Evolutionary conservation across 2,329 filamentous ascomycete species (phyloP).

Genomic region (Paraconiothyrium sp.): DNA sequence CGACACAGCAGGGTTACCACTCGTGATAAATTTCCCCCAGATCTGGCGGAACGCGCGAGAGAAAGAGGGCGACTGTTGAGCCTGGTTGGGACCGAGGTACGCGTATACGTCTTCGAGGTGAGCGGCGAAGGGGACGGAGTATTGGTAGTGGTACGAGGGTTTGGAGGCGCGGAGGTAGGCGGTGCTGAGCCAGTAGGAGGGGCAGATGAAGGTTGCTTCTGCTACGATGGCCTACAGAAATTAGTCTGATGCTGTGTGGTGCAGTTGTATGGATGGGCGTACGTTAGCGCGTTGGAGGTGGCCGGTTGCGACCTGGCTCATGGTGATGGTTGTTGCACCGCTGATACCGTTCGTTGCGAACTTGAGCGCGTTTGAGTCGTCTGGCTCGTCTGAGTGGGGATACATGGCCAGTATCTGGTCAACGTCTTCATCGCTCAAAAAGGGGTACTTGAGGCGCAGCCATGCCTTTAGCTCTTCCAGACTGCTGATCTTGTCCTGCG

Average conservation of each 20-base stretch:
- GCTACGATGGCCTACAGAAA: conserved; percentile 59
- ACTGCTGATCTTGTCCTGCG: conserved; percentile 54
- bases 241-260: not conserved
- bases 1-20: conserved; percentile 18
- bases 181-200: conserved; percentile 65
- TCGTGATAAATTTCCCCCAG: conserved; percentile 27
- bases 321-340: conserved; percentile 59
- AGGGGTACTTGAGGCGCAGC: conserved; percentile 51
- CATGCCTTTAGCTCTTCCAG: conserved; percentile 52
- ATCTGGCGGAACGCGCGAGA: conserved; percentile 21
- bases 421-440: conserved; percentile 51
- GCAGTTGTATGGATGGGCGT: not conserved
- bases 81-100: conserved; percentile 19
- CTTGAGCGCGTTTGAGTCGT: conserved; percentile 28
- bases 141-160: conserved; percentile 33
- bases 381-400: conserved; percentile 40
- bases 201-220: conserved; percentile 66
- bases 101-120: conserved; percentile 19
- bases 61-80: conserved; percentile 20
- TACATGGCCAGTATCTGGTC: conserved; percentile 52
- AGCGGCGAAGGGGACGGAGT: conserved; percentile 21
- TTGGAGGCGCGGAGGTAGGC: conserved; percentile 47
- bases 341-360: conserved; percentile 48
- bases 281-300: conserved; percentile 61
- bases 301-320: conserved; percentile 60